Conservation (phyloP, 768 basidiomycete genomes). For the Pluteus cervinus region DNA sequence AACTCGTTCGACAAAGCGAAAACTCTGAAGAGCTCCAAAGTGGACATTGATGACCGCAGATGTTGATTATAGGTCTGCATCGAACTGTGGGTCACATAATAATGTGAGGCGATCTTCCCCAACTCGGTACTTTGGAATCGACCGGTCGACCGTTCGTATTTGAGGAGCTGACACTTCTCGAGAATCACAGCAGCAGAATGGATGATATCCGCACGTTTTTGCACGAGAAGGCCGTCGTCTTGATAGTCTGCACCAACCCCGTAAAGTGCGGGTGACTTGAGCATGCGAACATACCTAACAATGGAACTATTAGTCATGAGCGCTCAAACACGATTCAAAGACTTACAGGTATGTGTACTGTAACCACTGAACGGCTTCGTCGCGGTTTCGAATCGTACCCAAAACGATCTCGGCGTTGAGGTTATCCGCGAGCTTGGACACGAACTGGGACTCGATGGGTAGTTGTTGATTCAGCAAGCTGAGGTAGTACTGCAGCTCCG, state of each 20-base stretch:
- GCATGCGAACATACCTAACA: constrained; percentile 87
- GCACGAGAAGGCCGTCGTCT: constrained; percentile 74
- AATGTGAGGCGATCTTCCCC: constrained; percentile 91
- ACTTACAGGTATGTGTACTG: constrained; percentile 90
- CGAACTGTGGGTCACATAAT: constrained; percentile 91
- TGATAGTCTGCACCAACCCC: constrained; percentile 86
- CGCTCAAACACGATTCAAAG: constrained; percentile 5
- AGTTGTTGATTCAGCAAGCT: constrained; percentile 95
- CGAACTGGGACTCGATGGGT: constrained; percentile 95
- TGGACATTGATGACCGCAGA: constrained; percentile 79
- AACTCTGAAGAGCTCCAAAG: constrained; percentile 88
- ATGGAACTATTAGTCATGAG: constrained; percentile 6
- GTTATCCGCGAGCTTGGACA: constrained; percentile 88
- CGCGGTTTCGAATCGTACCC: constrained; percentile 89
- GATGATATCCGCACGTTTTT: constrained; percentile 90
- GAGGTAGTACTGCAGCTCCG: constrained; percentile 95
- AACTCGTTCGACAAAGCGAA: constrained; percentile 97
- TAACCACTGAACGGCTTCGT: constrained; percentile 97
- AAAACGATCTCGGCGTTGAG: constrained; percentile 96
- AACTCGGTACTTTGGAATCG: constrained; percentile 91
- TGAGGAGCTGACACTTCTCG: constrained; percentile 91
- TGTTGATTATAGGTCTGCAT: constrained; percentile 98
- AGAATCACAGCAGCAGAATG: constrained; percentile 91
- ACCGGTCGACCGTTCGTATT: constrained; percentile 86
- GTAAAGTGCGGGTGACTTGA: constrained; percentile 83